Percentiles rank a stretch among this genome's conserved stretches.
These are phyloP conservation scores for Zymoseptoria tritici DNA, from an alignment of 2,329 filamentous ascomycete species.

Conservation along the genomic window DNA sequence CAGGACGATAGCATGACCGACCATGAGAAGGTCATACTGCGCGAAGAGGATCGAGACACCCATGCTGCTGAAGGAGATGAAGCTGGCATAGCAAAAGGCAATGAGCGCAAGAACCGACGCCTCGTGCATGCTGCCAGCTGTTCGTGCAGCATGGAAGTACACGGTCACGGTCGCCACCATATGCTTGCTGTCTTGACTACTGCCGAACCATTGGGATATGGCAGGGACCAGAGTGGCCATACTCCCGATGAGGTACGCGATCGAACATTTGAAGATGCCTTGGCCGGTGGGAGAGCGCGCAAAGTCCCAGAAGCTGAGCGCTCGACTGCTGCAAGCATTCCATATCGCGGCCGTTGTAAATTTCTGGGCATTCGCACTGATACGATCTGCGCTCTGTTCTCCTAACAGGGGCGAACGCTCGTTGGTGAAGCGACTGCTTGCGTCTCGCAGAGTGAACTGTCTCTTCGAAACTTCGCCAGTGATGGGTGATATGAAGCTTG, in stretches of 20 bases:
- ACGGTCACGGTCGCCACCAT: slow-evolving; percentile 89
- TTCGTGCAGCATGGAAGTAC: slow-evolving; percentile 82
- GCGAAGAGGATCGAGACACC: slow-evolving; percentile 75
- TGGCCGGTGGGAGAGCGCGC: slow-evolving; percentile 60
- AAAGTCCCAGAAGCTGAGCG: slow-evolving; percentile 9
- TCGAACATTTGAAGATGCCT: slow-evolving; percentile 79
- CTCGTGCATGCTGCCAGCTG: slow-evolving; percentile 76
- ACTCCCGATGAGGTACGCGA: slow-evolving; percentile 82
- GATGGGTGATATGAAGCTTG: slow-evolving; percentile 76
- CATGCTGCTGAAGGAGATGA: slow-evolving; percentile 79
- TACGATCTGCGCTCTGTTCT: neutral
- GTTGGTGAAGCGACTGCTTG: slow-evolving; percentile 34
- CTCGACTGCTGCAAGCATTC: slow-evolving; percentile 4
- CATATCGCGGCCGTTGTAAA: slow-evolving; percentile 1
- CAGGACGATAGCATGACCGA: slow-evolving; percentile 74
- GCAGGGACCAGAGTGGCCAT: slow-evolving; percentile 74
- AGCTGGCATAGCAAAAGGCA: slow-evolving; percentile 69
- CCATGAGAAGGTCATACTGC: slow-evolving; percentile 54
- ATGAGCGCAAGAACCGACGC: slow-evolving; percentile 68
- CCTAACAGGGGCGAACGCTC: slow-evolving; percentile 31
- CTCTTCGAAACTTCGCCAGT: slow-evolving; percentile 80
- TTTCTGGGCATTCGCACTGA: neutral
- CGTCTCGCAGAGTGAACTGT: slow-evolving; percentile 64
- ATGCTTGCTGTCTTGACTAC: slow-evolving; percentile 79
- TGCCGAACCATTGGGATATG: slow-evolving; percentile 64